Conservation (phyloP, 2,329 filamentous ascomycete genomes). For the Blastomyces emzantsi region DNA sequence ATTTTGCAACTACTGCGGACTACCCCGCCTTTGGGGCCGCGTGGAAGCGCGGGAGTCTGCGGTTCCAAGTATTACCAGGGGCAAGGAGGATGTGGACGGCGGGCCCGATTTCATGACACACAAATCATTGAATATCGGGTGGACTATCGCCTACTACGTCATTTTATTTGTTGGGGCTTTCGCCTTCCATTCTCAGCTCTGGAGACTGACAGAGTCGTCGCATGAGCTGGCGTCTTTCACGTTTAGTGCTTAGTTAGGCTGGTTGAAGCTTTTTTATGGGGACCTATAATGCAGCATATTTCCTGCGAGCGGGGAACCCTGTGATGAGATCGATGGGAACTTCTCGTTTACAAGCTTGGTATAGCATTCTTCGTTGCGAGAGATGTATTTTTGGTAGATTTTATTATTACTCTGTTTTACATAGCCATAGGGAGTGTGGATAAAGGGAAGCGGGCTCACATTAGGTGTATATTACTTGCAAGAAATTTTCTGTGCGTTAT, state of each 20-base stretch:
- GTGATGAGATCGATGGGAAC: neutral
- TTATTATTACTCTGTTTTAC: neutral
- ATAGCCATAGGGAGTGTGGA: neutral
- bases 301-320: neutral
- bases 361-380: neutral
- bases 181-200: slow-evolving; percentile 62
- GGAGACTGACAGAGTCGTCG: slow-evolving; percentile 55
- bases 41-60: slow-evolving; percentile 44
- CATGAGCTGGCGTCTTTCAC: slow-evolving; percentile 30
- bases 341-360: neutral
- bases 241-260: neutral
- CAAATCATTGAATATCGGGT: slow-evolving; percentile 40
- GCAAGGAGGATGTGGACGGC: slow-evolving; percentile 33
- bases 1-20: slow-evolving; percentile 88
- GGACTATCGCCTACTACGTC: slow-evolving; percentile 72
- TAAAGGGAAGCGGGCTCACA: neutral
- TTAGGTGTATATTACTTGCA: neutral
- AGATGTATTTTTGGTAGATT: neutral
- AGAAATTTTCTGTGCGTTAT: neutral
- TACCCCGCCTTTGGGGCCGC: slow-evolving; percentile 76
- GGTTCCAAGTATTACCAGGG: slow-evolving; percentile 29
- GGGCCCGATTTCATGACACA: slow-evolving; percentile 21
- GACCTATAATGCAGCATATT: neutral
- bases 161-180: slow-evolving; percentile 63
- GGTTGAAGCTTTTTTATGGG: neutral